Conservation (phyloP, 345 rosid genomes). For the Brassica carinata region DNA sequence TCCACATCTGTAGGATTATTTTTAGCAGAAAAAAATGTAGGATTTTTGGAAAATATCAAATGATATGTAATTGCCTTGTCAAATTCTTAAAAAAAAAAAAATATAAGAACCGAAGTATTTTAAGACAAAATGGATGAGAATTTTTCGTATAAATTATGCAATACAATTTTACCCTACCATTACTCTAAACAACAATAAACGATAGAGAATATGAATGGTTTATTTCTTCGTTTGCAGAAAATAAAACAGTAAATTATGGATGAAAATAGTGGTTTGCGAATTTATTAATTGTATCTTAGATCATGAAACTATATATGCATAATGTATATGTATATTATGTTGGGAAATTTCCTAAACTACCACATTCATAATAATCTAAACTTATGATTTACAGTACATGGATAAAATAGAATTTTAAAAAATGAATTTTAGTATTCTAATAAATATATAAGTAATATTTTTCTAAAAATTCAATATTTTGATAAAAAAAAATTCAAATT, state of each 20-base stretch:
- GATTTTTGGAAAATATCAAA: neutral
- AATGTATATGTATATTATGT: too few species aligned
- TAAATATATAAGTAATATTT: too few species aligned
- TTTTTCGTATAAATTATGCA: too few species aligned
- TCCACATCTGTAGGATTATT: too few species aligned
- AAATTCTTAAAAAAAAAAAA: neutral
- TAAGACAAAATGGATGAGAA: neutral
- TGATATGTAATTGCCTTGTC: conserved; percentile 4
- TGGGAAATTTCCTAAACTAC: too few species aligned
- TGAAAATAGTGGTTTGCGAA: neutral
- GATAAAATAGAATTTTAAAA: too few species aligned
- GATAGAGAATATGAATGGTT: neutral
- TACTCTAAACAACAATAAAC: neutral
- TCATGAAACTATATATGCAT: too few species aligned
- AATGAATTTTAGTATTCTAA: too few species aligned
- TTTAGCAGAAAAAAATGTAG: neutral
- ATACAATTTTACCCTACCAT: neutral
- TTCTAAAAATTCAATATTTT: too few species aligned
- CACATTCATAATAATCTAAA: too few species aligned
- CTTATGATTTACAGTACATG: too few species aligned
- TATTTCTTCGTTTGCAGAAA: neutral
- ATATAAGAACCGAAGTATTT: neutral
- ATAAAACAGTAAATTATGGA: neutral
- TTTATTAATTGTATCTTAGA: neutral
- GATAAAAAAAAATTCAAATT: too few species aligned